Conservation (phyloP, 176 grass and related monocot species). For the bread wheat (Triticum aestivum) region DNA sequence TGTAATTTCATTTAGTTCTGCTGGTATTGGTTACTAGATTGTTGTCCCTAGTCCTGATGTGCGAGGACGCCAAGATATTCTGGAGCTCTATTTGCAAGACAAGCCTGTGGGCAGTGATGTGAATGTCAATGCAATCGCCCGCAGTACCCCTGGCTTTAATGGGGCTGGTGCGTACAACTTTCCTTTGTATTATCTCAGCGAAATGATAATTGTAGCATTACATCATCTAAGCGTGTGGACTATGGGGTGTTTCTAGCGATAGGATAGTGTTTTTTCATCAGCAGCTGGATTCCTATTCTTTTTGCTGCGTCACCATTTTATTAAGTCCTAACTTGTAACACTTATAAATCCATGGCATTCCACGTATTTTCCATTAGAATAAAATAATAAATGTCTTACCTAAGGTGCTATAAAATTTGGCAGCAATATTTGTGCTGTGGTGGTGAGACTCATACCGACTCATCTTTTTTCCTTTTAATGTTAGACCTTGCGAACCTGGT, state of each 20-base stretch:
- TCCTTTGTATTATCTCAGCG: conserved; percentile 4
- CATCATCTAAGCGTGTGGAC: neutral
- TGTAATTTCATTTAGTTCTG: neutral
- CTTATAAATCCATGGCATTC: neutral
- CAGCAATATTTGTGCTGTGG: neutral
- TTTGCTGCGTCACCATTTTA: conserved; percentile 3
- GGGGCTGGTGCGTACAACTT: conserved; percentile 66
- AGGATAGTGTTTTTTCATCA: neutral
- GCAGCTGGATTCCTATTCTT: neutral
- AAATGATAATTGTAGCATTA: neutral
- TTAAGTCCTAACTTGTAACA: neutral
- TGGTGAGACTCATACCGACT: neutral
- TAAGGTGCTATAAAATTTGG: conserved; percentile 13
- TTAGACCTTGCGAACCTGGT: conserved; percentile 97
- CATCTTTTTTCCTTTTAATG: conserved; percentile 24
- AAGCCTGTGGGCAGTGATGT: conserved; percentile 84
- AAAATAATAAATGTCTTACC: neutral
- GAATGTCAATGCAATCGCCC: conserved; percentile 83
- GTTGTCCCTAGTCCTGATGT: conserved; percentile 93
- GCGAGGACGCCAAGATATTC: conserved; percentile 87
- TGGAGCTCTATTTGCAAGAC: conserved; percentile 96
- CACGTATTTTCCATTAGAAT: neutral
- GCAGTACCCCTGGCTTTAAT: conserved; percentile 95
- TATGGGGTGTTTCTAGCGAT: neutral
- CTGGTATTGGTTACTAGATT: conserved; percentile 63